Conservation (phyloP, 2,329 filamentous ascomycete species). For the Colletotrichum viniferum region DNA sequence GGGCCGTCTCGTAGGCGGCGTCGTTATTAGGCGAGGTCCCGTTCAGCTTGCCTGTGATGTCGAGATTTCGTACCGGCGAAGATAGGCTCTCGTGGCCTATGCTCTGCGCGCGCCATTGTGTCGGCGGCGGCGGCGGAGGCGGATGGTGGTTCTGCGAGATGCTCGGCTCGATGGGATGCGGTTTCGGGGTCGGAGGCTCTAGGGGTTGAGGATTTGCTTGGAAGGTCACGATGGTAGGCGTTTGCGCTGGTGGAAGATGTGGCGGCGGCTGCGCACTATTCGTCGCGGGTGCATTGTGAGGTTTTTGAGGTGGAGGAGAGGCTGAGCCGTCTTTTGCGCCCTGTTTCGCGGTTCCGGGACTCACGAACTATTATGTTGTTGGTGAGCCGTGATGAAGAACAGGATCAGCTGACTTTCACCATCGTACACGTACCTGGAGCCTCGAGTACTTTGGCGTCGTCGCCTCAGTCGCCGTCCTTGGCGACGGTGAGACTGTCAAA, state of each 20-base stretch:
- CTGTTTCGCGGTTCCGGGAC: background rate
- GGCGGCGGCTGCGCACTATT: background rate
- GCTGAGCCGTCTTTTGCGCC: background rate
- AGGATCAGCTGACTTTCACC: background rate
- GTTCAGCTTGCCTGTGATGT: background rate
- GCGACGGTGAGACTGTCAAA: conserved; percentile 36
- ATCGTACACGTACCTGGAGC: conserved; percentile 17
- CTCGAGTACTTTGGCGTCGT: conserved; percentile 11
- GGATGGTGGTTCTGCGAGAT: background rate
- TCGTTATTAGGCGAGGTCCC: background rate
- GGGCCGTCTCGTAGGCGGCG: conserved; percentile 33
- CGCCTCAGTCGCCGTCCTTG: background rate
- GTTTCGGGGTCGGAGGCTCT: background rate
- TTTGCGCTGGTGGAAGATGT: background rate
- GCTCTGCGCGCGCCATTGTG: conserved; percentile 1
- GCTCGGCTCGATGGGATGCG: background rate
- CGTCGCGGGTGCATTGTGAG: background rate
- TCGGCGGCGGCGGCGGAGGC: background rate
- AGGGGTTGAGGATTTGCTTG: background rate
- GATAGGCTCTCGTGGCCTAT: background rate
- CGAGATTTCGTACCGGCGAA: background rate
- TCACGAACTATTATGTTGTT: conserved; percentile 11
- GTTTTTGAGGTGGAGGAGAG: background rate
- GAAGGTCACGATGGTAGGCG: background rate
- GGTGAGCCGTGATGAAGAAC: background rate